phyloP scores from a whole-genome alignment of 257 asterid genomes.

The Ilex asprella region DNA sequence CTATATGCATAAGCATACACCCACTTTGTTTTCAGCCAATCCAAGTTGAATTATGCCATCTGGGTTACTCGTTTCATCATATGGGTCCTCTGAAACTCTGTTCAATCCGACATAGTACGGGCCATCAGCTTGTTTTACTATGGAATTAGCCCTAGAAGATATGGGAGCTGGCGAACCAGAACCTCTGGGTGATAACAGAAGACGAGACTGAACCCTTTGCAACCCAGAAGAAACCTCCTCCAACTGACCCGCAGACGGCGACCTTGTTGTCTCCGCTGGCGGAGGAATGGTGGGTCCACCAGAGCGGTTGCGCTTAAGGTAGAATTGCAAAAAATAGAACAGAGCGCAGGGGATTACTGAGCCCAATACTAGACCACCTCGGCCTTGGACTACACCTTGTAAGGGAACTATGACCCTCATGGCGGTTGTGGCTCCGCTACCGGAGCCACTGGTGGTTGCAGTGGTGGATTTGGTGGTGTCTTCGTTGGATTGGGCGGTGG shows the following conservation, averaged over 20 bases:
- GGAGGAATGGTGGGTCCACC: constrained; percentile 19
- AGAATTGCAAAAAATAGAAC: constrained; percentile 59
- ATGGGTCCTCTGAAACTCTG: constrained; percentile 43
- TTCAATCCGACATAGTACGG: constrained; percentile 35
- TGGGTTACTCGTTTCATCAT: constrained; percentile 37
- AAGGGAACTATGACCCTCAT: constrained; percentile 81
- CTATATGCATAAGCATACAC: constrained; percentile 1
- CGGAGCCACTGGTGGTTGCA: constrained; percentile 24
- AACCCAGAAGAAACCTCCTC: constrained; percentile 22
- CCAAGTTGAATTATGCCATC: constrained; percentile 59
- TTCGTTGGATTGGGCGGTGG: constrained; percentile 14
- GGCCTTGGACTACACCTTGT: constrained; percentile 63
- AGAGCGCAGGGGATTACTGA: constrained; percentile 66
- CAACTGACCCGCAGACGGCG: constrained; percentile 21
- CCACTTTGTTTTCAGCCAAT: constrained; percentile 50
- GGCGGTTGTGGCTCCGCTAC: constrained; percentile 40
- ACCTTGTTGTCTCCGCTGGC: constrained; percentile 18
- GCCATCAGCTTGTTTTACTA: constrained; percentile 34
- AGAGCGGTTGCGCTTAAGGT: constrained; percentile 36
- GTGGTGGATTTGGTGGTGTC: constrained; percentile 19
- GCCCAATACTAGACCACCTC: constrained; percentile 61
- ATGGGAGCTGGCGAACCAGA: constrained; percentile 30
- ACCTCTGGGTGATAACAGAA: constrained; percentile 40
- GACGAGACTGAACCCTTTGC: constrained; percentile 52
- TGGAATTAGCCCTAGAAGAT: constrained; percentile 39